phyloP scores from a whole-genome alignment of 2,329 filamentous ascomycete species.

The Colletotrichum spinosum region DNA sequence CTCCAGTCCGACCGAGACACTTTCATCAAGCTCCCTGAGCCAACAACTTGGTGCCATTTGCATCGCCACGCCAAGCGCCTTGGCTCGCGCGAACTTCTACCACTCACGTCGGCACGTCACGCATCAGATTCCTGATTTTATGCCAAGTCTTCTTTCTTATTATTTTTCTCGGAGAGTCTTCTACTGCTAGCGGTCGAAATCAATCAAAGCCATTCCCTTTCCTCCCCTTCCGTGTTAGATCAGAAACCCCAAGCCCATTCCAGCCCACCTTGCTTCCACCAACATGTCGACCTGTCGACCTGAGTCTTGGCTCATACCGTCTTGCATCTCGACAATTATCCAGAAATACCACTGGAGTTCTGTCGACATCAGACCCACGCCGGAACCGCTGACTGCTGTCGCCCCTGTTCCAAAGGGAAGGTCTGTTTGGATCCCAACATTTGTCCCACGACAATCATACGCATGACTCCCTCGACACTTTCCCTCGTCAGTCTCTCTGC shows the following conservation, averaged over 20 bases:
- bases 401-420: conserved; percentile 5
- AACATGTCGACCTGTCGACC: conserved; percentile 3
- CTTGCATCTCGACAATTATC: neutral
- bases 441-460: conserved; percentile 46
- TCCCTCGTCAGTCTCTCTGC: conserved; percentile 47
- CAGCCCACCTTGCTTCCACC: conserved; percentile 5
- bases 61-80: conserved; percentile 35
- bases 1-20: neutral
- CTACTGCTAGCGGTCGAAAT: conserved; percentile 18
- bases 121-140: conserved; percentile 21
- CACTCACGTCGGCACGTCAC: conserved; percentile 25
- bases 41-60: neutral
- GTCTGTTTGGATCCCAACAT: conserved; percentile 41
- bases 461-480: conserved; percentile 49
- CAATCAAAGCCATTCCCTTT: conserved; percentile 6
- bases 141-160: conserved; percentile 23
- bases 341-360: neutral
- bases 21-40: neutral
- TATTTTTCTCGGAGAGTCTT: conserved; percentile 21
- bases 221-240: conserved; percentile 15
- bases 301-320: conserved; percentile 29
- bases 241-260: conserved; percentile 9
- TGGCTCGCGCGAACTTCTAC: conserved; percentile 20
- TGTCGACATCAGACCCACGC: neutral
- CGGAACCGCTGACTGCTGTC: conserved; percentile 9